Evolutionary conservation across 179 eudicot species (phyloP), one percentile per base, ranked within the genome.

Genomic region (Silene noctiflora): DNA sequence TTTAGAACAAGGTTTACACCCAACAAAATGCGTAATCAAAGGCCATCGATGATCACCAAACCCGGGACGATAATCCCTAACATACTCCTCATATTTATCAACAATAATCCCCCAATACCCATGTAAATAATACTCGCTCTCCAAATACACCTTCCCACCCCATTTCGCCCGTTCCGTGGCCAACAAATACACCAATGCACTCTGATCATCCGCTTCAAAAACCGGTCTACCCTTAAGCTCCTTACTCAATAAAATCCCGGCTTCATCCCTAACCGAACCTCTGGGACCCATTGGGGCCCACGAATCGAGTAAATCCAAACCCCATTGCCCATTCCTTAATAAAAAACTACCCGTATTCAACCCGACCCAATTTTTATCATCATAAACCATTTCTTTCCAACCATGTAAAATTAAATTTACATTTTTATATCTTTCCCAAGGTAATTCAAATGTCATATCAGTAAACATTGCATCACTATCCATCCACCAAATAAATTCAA

Each of bases 381-480:
- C 79, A 20, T 75, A 79, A 31, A 79, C 74, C 79, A 80, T 70
- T 22, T 76, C 76, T 16, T 68, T 73, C 68, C 74, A 80, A 9
- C 83, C 83, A 42, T 80, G 83, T 16, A 80, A 63, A 7, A 80
- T 73, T 39, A 80, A 29, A 33, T 80, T 80, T 5, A 24, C 16
- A 53, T 55, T 65, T 53, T 76, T 31, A 19, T 80, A 80, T 22
- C 64, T 80, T 20, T 58, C 59, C 70, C 74, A 46, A 5, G 83
- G 83, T 4, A 80, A 14, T 71, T 80, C 83, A 39, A 80, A 80
- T 1, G 55, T 64, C 83, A 80, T 80, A 71, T 80, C 83, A 12
- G 83, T 80, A 76, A 80, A 75, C 75, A 80, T 44, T 19, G 83
- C 83, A 76, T 80, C 83, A 71, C 79, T 76, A 64, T 80, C 83